Conservation (phyloP, 768 basidiomycete species). For the Lenzites betulinus region DNA sequence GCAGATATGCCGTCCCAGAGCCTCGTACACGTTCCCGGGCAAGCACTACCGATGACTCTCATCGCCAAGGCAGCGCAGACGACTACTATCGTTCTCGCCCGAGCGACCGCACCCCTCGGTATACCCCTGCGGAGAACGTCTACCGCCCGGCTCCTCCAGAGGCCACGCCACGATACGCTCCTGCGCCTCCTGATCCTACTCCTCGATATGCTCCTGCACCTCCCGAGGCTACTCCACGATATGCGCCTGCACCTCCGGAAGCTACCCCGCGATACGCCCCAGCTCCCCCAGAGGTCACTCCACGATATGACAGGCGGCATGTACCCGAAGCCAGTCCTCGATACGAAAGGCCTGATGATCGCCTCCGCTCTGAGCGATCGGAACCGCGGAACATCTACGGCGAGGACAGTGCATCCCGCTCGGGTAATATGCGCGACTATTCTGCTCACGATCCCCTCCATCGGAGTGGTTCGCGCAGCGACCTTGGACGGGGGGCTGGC, state of each 20-base stretch:
- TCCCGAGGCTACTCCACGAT: background rate
- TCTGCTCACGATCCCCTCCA: constrained; percentile 7
- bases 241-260: background rate
- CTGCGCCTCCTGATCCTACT: background rate
- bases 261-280: background rate
- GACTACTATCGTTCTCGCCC: constrained; percentile 1
- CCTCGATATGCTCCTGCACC: background rate
- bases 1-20: background rate
- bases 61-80: background rate
- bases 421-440: constrained; percentile 6
- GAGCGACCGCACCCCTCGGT: background rate
- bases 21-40: constrained; percentile 2
- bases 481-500: background rate
- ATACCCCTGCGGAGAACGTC: background rate
- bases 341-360: constrained; percentile 1
- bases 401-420: constrained; percentile 1
- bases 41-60: background rate
- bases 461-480: constrained; percentile 3
- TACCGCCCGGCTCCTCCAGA: background rate
- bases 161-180: background rate
- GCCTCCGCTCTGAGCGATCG: background rate
- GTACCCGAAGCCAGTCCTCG: background rate
- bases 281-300: background rate
- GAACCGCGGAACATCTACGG: background rate
- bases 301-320: constrained; percentile 2